Percentiles rank a stretch among this genome's conserved stretches.
Conservation (phyloP, 805 yeast species). For the Nakazawaea anatomiae region DNA sequence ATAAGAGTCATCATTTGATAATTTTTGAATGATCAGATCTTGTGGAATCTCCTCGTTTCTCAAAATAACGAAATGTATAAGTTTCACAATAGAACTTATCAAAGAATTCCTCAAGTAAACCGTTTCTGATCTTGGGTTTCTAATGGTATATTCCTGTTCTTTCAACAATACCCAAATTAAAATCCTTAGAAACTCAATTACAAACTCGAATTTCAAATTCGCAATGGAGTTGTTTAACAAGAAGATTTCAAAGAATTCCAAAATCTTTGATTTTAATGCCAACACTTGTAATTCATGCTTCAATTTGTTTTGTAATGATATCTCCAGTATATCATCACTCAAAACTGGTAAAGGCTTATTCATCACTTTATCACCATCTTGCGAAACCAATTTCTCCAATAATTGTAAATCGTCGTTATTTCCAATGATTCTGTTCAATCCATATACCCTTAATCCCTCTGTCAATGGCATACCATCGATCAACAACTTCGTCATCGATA, state of each 20-base stretch:
- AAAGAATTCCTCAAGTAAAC: conserved; percentile 32
- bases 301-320: conserved; percentile 17
- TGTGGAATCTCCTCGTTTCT: conserved; percentile 22
- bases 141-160: conserved; percentile 41
- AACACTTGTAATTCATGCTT: conserved; percentile 40
- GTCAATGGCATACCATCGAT: conserved; percentile 35
- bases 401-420: conserved; percentile 38
- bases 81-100: conserved; percentile 32
- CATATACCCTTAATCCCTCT: conserved; percentile 40
- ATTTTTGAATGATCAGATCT: conserved; percentile 20
- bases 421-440: conserved; percentile 50
- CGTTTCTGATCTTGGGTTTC: conserved; percentile 37
- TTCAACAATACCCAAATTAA: conserved; percentile 37
- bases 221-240: conserved; percentile 23
- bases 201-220: conserved; percentile 17
- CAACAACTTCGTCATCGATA: conserved; percentile 16
- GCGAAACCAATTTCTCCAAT: conserved; percentile 37
- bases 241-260: conserved; percentile 42
- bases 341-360: conserved; percentile 22
- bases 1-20: conserved; percentile 2
- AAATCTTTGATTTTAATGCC: conserved; percentile 36
- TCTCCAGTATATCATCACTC: conserved; percentile 9
- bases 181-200: conserved; percentile 30
- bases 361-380: not conserved
- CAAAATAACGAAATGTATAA: conserved; percentile 27